These are phyloP conservation scores for Pseudonitzschia pungens DNA, from an alignment of 108 stramenopile species.

Conservation along the genomic window DNA sequence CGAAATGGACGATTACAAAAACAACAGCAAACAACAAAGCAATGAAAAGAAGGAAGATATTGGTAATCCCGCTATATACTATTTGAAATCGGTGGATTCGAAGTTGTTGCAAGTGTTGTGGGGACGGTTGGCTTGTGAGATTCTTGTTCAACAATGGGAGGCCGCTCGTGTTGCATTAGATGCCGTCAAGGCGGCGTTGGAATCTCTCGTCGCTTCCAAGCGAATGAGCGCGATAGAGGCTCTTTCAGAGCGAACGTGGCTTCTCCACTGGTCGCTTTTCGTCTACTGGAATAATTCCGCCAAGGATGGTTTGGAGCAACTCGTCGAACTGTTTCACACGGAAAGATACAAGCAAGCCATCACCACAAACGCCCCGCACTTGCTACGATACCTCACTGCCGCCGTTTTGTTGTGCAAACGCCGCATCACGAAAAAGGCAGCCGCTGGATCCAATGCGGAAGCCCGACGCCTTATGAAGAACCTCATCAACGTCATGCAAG, in stretches of 20 bases:
- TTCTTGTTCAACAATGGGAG: slow-evolving; percentile 91
- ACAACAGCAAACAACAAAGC: slow-evolving; percentile 22
- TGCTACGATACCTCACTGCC: slow-evolving; percentile 95
- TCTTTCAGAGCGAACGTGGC: slow-evolving; percentile 96
- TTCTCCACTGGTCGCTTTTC: slow-evolving; percentile 98
- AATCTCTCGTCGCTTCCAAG: slow-evolving; percentile 59
- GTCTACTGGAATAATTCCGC: slow-evolving; percentile 95
- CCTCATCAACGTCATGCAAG: slow-evolving; percentile 89
- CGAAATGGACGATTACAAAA: slow-evolving; percentile 26
- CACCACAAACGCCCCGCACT: slow-evolving; percentile 97
- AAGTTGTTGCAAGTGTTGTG: slow-evolving; percentile 82
- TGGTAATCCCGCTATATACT: slow-evolving; percentile 82
- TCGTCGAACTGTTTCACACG: slow-evolving; percentile 83
- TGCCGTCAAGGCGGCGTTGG: slow-evolving; percentile 84
- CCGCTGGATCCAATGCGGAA: slow-evolving; percentile 52
- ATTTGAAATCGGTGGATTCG: slow-evolving; percentile 64
- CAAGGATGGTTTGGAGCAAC: slow-evolving; percentile 79
- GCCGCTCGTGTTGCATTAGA: slow-evolving; percentile 79
- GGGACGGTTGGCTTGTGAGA: slow-evolving; percentile 90
- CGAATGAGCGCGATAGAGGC: slow-evolving; percentile 78
- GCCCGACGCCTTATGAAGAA: slow-evolving; percentile 77
- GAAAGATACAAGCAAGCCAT: slow-evolving; percentile 96
- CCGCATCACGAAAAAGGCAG: slow-evolving; percentile 77
- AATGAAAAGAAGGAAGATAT: slow-evolving; percentile 41
- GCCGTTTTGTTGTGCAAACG: slow-evolving; percentile 95